phyloP scores from a whole-genome alignment of 805 yeast genomes.

The Candida odintsovae region DNA sequence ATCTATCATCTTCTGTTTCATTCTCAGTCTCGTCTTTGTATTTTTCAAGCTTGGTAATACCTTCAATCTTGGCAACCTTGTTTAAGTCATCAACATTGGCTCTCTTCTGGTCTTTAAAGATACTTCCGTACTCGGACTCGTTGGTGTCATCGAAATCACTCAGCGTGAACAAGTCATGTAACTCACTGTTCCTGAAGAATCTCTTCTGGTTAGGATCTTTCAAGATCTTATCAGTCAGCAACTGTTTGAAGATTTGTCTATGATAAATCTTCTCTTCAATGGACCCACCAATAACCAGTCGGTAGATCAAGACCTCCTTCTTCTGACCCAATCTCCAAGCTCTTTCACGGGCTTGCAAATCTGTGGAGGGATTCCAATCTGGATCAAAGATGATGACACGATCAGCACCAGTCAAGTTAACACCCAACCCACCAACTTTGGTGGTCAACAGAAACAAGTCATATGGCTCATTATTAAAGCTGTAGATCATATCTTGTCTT shows the following conservation, averaged over 20 bases:
- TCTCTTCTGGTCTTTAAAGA: slow-evolving; percentile 34
- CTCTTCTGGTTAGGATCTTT: slow-evolving; percentile 94
- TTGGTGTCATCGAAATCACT: slow-evolving; percentile 61
- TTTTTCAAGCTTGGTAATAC: slow-evolving; percentile 68
- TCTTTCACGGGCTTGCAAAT: slow-evolving; percentile 91
- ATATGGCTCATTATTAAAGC: slow-evolving; percentile 57
- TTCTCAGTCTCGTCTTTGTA: slow-evolving; percentile 38
- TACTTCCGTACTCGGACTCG: slow-evolving; percentile 44
- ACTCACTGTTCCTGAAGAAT: slow-evolving; percentile 86
- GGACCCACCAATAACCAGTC: slow-evolving; percentile 91
- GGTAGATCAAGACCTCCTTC: slow-evolving; percentile 81
- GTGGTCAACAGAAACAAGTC: slow-evolving; percentile 83
- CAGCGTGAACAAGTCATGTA: slow-evolving; percentile 82
- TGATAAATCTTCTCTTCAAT: slow-evolving; percentile 97
- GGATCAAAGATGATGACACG: slow-evolving; percentile 93
- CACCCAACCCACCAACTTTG: slow-evolving; percentile 93
- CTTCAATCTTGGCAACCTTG: slow-evolving; percentile 56
- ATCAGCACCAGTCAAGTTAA: slow-evolving; percentile 91
- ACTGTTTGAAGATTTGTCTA: slow-evolving; percentile 93
- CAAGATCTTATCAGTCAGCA: slow-evolving; percentile 84
- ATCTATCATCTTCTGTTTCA: slow-evolving; percentile 49
- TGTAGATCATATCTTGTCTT: slow-evolving; percentile 77
- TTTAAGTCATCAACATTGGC: slow-evolving; percentile 59
- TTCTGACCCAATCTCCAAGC: slow-evolving; percentile 98
- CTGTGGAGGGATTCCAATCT: slow-evolving; percentile 98